Percentiles rank a stretch among this genome's conserved stretches.
phyloP scores from a whole-genome alignment of 495 filamentous ascomycete genomes.

The Aspergillus cavernicola region DNA sequence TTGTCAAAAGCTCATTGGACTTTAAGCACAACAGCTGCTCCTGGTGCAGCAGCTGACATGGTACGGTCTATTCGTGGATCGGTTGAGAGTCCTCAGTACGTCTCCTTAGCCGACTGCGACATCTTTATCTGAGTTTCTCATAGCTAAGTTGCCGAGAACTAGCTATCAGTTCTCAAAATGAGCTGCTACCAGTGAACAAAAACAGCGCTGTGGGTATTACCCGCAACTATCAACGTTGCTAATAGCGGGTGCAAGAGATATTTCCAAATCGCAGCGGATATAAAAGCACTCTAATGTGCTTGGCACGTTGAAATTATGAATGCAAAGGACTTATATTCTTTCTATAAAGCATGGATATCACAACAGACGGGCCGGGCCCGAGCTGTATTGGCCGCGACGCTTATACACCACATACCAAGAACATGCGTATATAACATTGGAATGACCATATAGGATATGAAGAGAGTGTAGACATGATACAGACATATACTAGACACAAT shows the following conservation, averaged over 20 bases:
- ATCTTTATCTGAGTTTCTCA: neutral
- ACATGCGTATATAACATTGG: slow-evolving; percentile 9
- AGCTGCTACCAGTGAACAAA: neutral
- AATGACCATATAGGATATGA: slow-evolving; percentile 8
- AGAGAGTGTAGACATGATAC: neutral
- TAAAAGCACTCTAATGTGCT: neutral
- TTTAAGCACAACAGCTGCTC: neutral
- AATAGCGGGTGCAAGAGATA: neutral
- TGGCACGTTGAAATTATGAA: neutral
- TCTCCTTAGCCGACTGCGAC: neutral
- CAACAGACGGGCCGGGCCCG: neutral
- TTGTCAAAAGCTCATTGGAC: neutral
- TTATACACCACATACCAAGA: slow-evolving; percentile 1
- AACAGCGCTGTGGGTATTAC: neutral
- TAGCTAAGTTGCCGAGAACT: neutral
- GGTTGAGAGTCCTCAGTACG: neutral
- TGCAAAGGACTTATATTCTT: neutral
- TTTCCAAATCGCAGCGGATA: neutral
- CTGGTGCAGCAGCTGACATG: neutral
- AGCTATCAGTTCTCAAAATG: neutral
- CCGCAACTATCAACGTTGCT: neutral
- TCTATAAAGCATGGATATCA: slow-evolving; percentile 11
- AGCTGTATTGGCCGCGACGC: neutral
- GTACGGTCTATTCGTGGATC: neutral
- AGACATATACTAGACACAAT: slow-evolving; percentile 13